Evolutionary conservation across 2,329 filamentous ascomycete species (phyloP), one percentile per base, ranked within the genome.

Genomic region (Penicillium concentricum): DNA sequence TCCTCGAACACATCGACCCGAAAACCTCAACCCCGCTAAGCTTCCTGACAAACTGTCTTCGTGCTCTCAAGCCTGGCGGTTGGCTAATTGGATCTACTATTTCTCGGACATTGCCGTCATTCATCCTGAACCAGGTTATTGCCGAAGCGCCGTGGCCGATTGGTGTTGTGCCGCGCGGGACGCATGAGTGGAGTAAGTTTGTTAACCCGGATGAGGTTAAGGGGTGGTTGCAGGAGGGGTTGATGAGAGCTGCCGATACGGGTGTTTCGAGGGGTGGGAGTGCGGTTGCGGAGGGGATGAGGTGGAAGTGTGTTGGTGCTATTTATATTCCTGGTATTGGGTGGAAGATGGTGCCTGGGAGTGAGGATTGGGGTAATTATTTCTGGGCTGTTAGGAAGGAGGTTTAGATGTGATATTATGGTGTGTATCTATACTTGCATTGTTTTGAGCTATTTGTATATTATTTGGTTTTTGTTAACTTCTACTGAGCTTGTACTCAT

Each of bases 181-280:
- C 94, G 45, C 94, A 99, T 76, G 92, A 97, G 73, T 99, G 94
- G 94, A 82, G 82, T 61, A 96, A 97, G 78, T 99, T 97, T 76
- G 87, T 99, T 64, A 94, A 97, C 70, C 89, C 90, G 61, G 80
- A 84, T 15, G 93, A 97, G 80, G 73, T 76, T 42, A 59, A 72
- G 37, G 71, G 69, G 22, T 79, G 76, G 76, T 70, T 72, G 37
- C 69, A 72, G 57, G 69, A 76, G 54, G 74, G 70, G 1, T 56
- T 76, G 69, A 78, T 82, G 64, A 76, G 72, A 80, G 83, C 71
- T 83, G 87, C 54, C 51, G 72, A 74, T 56, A 58, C 62, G 5
- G 56, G 45, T 32, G 65, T 62, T 12, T 54, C 38, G 26, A 58
- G 63, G 24, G 67, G 63, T 6, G 70, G 72, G 2, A 58, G 64